phyloP scores from a whole-genome alignment of 495 filamentous ascomycete species.

The Penicillium maclennaniae region DNA sequence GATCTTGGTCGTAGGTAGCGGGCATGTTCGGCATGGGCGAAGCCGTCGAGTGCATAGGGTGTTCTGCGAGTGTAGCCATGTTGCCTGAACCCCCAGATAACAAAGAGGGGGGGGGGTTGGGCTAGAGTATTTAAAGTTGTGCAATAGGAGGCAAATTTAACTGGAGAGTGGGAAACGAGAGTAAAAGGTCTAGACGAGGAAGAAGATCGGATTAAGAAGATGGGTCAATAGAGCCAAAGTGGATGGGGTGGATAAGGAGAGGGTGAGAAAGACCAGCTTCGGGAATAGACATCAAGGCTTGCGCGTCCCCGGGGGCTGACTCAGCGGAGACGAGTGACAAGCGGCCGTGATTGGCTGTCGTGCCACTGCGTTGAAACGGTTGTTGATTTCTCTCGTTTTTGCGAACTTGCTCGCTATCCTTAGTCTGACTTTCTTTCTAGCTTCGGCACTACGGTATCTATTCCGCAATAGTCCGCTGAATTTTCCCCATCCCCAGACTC shows the following conservation, averaged over 20 bases:
- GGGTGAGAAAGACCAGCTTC: constrained; percentile 5
- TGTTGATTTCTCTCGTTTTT: constrained; percentile 7
- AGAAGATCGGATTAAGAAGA: not conserved
- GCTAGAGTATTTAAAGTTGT: not conserved
- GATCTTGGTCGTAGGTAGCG: constrained; percentile 42
- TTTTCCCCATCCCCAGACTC: not conserved
- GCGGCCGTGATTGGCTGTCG: constrained; percentile 8
- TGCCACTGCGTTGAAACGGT: constrained; percentile 7
- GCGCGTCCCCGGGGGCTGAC: constrained; percentile 36
- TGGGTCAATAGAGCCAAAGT: not conserved
- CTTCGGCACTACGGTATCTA: not conserved
- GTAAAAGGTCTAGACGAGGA: constrained; percentile 4
- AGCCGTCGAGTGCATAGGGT: constrained; percentile 27
- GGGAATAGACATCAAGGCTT: constrained; percentile 33
- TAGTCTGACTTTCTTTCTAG: not conserved
- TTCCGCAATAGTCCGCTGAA: not conserved
- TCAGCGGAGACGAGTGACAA: constrained; percentile 20
- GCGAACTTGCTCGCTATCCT: not conserved
- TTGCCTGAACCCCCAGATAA: constrained; percentile 11
- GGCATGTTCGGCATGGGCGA: constrained; percentile 31
- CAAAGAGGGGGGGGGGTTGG: constrained; percentile 1
- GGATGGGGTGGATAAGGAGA: constrained; percentile 8
- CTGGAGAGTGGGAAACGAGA: constrained; percentile 7
- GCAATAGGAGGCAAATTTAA: constrained; percentile 1
- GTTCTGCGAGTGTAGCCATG: constrained; percentile 44